Evolutionary conservation across 768 basidiomycete genomes (phyloP).

Genomic region (Kwoniella sp.): DNA sequence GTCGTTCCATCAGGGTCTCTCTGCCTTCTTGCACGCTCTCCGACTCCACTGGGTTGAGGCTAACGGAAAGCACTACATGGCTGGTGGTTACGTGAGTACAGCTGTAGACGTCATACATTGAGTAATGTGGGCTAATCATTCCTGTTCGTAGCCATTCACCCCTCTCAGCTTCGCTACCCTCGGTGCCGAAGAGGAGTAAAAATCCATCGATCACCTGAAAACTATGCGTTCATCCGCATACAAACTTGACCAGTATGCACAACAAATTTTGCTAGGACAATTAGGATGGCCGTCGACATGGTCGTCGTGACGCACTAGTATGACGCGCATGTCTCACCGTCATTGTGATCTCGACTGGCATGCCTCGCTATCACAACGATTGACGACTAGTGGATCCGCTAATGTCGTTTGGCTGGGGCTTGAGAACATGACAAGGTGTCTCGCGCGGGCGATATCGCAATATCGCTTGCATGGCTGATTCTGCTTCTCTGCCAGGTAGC

Average conservation of each 20-base stretch:
- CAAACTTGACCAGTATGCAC: neutral
- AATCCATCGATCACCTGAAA: neutral
- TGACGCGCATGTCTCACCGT: neutral
- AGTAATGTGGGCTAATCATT: neutral
- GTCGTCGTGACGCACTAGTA: neutral
- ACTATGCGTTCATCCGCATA: neutral
- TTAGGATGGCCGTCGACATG: neutral
- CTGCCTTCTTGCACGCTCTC: constrained; percentile 93
- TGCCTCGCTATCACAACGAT: neutral
- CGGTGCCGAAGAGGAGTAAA: constrained; percentile 46
- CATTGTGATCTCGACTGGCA: neutral
- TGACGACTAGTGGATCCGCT: neutral
- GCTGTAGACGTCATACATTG: neutral
- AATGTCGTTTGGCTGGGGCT: constrained; percentile 4
- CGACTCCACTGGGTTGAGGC: constrained; percentile 98
- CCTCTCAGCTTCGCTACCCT: constrained; percentile 55
- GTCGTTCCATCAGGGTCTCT: constrained; percentile 68
- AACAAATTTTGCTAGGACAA: neutral
- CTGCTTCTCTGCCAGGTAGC: neutral
- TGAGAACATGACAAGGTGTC: constrained; percentile 16
- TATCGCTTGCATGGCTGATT: constrained; percentile 20
- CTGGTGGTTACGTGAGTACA: constrained; percentile 67
- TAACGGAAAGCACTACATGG: constrained; percentile 94
- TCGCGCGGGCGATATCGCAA: constrained; percentile 14
- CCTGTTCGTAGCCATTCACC: constrained; percentile 51